Base-by-base conservation (phyloP, 768 basidiomycete genomes). In the Boletus fagicola region DNA sequence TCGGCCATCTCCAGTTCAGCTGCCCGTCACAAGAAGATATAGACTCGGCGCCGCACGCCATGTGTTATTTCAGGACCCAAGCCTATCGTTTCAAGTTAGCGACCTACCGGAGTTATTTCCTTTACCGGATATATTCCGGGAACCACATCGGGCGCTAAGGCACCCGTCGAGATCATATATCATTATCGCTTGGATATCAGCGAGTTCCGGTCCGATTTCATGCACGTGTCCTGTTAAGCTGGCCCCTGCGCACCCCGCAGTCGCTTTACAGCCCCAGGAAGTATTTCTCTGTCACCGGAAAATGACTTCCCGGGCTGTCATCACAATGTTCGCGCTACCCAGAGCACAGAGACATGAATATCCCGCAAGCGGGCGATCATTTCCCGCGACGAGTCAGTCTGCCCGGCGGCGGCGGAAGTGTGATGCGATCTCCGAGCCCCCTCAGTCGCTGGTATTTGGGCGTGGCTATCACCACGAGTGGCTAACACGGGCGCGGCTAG, bases 341-440 rank as follows among this genome's bases (percentile, higher is more conserved):
- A 35, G 12, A 35, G 13, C 13, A 36, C 35, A 15, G 35, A 16
- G 35, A 36, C 6, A 35, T 35, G 35, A 35, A 35, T 9, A 15
- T 35, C 35, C 15, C 7, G 15, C 35, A 15, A 6, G 35, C 35
- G 35, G 35, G 35, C 1, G 35, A 40, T 11, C 56, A n/a, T n/a
- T 58, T 58, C 30, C 56, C 57, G 57, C 57, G 57, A 57, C 35
- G 45, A 48, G 48, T 18, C 38, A 18, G 38, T 4, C 38, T 22
- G 56, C 28, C 16, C 45, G 31, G 6, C 39, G 45, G 39, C 39
- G 46, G 56, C 56, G 56, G 38, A 58, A 36, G 45, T 26, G 31
- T 22, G n/a, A 15, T 0, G 6, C 39, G 13, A 40, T 48, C n/a
- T 33, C 36, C 30, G 43, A 31, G 16, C n/a, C 33, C 47, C 35